Percentiles rank a stretch among this genome's conserved stretches.
phyloP scores from a whole-genome alignment of 768 basidiomycete genomes.

The Leccinum sublutescens region DNA sequence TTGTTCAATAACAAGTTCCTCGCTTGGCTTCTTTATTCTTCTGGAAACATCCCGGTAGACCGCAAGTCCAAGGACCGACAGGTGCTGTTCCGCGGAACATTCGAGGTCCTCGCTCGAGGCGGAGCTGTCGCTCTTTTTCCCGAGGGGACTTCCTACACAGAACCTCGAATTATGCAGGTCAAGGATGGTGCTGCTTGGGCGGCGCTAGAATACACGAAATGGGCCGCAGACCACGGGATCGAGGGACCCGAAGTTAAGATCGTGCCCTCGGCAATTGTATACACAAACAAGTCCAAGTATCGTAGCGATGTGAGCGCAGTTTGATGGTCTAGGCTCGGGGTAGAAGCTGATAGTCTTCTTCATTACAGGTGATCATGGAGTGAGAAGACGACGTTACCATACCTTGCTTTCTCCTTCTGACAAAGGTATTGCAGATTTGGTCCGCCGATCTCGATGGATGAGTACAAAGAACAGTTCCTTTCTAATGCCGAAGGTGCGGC shows the following conservation, averaged over 20 bases:
- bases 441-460: conserved; percentile 70
- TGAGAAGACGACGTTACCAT: conserved; percentile 35
- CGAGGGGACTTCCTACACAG: conserved; percentile 91
- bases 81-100: conserved; percentile 82
- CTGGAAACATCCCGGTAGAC: conserved; percentile 98
- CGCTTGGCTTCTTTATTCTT: conserved; percentile 72
- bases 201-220: conserved; percentile 87
- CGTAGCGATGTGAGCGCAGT: conserved; percentile 72
- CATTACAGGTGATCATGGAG: conserved; percentile 67
- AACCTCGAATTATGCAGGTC: conserved; percentile 88
- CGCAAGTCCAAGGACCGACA: conserved; percentile 92
- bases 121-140: conserved; percentile 91
- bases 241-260: conserved; percentile 51
- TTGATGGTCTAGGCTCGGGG: conserved; percentile 16
- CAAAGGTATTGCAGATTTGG: conserved; percentile 61
- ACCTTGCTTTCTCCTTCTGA: conserved; percentile 11
- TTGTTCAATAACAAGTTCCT: conserved; percentile 80
- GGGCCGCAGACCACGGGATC: conserved; percentile 58
- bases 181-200: conserved; percentile 96
- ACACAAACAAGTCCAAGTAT: conserved; percentile 96
- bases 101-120: conserved; percentile 78
- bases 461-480: conserved; percentile 75
- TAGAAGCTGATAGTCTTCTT: conserved; percentile 16
- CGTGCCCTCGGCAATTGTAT: conserved; percentile 86
- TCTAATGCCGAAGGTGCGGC: conserved; percentile 63